Evolutionary conservation across 2,329 filamentous ascomycete species (phyloP), one percentile per base, ranked within the genome.

Genomic region (Venturia asperata): DNA sequence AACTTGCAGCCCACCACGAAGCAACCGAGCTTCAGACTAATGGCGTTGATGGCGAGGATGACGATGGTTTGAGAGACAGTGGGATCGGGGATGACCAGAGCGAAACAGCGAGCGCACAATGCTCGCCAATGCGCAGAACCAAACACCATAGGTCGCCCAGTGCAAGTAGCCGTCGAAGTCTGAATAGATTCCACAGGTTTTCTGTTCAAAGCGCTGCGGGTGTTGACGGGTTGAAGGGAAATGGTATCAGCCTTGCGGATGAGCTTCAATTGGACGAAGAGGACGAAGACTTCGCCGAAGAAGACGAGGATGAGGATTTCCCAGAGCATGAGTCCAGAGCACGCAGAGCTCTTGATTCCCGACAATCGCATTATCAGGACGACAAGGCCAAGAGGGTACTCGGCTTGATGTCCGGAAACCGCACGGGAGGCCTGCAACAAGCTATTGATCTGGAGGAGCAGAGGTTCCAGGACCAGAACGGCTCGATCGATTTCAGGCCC

Each of bases 211-310:
- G 82, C 68, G 81, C 82, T n/a, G 76, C 78, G 9, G 81, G 81
- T 67, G 77, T 77, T 11, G 78, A 81, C 66, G 83, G 81, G 4
- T 75, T 79, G 11, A 88, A 87, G 72, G 72, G 78, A 4, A 86
- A 85, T 70, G 89, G 88, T 1, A 77, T 91, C 66, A 96, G 89
- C 68, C 81, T 99, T 49, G 94, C 94, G 0, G 92, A 97, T 70
- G 94, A 99, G 77, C 82, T 99, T 64, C 87, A 90, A 67, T 89
- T 96, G 67, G 90, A 92, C 66, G 89, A 90, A 67, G 90, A 93
- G 65, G 90, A 92, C 41, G 80, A 80, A 58, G 74, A 78, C 30
- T 70, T 79, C 63, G 79, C 79, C 55, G 78, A 79, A 5, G 68
- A 77, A 58, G 78, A 89, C 68, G 88, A 89, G 43, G 87, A 92